Evolutionary conservation across 805 yeast species (phyloP).

Genomic region (Maudiozyma saulgeensis): DNA sequence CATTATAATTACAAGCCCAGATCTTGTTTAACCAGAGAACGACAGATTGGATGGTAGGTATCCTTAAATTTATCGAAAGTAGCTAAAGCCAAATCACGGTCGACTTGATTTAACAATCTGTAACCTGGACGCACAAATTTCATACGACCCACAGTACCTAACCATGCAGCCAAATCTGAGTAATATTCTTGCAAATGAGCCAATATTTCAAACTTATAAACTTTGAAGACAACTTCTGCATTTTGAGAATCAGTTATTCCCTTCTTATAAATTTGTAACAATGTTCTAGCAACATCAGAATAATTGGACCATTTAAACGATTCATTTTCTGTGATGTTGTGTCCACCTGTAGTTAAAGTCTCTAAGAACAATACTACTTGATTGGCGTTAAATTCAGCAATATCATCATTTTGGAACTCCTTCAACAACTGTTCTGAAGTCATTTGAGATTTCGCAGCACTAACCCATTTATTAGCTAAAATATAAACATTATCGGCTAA

Average conservation of each 20-base stretch:
- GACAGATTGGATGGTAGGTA: slow-evolving; percentile 78
- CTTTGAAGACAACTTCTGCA: slow-evolving; percentile 74
- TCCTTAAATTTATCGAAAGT: slow-evolving; percentile 53
- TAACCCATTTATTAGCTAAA: slow-evolving; percentile 59
- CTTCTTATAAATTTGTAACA: slow-evolving; percentile 32
- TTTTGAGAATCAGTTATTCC: slow-evolving; percentile 48
- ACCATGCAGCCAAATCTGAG: slow-evolving; percentile 62
- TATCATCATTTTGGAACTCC: slow-evolving; percentile 40
- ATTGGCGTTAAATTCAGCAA: slow-evolving; percentile 53
- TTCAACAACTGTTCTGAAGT: slow-evolving; percentile 15
- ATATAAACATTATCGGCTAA: slow-evolving; percentile 63
- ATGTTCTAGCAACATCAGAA: slow-evolving; percentile 28
- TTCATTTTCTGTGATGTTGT: background rate
- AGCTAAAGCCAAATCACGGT: slow-evolving; percentile 51
- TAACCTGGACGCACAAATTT: slow-evolving; percentile 87
- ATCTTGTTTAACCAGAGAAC: slow-evolving; percentile 75
- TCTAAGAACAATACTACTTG: slow-evolving; percentile 77
- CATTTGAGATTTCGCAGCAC: slow-evolving; percentile 22
- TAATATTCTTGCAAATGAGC: slow-evolving; percentile 35
- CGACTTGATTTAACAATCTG: slow-evolving; percentile 52
- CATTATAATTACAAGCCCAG: slow-evolving; percentile 34
- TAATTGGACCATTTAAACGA: slow-evolving; percentile 30
- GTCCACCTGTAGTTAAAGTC: slow-evolving; percentile 41
- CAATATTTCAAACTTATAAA: slow-evolving; percentile 47
- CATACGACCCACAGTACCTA: slow-evolving; percentile 90